Percentiles rank a stretch among this genome's conserved stretches.
These are phyloP conservation scores for Triticum timopheevii DNA, from an alignment of 176 grass and related monocot species.

Conservation along the genomic window DNA sequence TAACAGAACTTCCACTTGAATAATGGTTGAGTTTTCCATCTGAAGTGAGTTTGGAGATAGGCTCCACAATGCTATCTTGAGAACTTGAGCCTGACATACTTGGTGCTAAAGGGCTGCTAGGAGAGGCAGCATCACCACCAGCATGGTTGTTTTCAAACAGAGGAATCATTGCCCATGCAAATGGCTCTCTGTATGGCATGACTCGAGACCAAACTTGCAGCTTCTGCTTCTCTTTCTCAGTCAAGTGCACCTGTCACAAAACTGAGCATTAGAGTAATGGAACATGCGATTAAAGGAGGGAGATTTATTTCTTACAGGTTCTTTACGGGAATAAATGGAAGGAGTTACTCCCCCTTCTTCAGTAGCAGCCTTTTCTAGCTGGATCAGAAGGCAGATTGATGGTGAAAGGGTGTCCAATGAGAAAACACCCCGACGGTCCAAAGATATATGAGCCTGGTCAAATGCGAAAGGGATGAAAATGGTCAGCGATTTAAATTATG, in stretches of 20 bases:
- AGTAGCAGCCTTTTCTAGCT: slow-evolving; percentile 85
- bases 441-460: slow-evolving; percentile 62
- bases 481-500: slow-evolving; percentile 15
- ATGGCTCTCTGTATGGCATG: slow-evolving; percentile 88
- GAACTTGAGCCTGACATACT: slow-evolving; percentile 87
- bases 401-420: slow-evolving; percentile 84
- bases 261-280: slow-evolving; percentile 36
- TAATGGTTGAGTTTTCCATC: slow-evolving; percentile 84
- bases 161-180: slow-evolving; percentile 95
- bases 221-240: slow-evolving; percentile 95
- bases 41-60: slow-evolving; percentile 81
- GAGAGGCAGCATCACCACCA: slow-evolving; percentile 69
- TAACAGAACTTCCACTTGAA: slow-evolving; percentile 90
- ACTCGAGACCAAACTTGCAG: slow-evolving; percentile 97
- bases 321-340: slow-evolving; percentile 98
- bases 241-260: slow-evolving; percentile 74
- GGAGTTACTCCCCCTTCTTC: slow-evolving; percentile 97
- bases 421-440: slow-evolving; percentile 68
- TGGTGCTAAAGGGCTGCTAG: slow-evolving; percentile 77
- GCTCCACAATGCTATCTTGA: slow-evolving; percentile 72
- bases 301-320: slow-evolving; percentile 76
- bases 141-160: slow-evolving; percentile 81
- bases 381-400: slow-evolving; percentile 90
- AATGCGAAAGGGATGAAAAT: slow-evolving; percentile 34
- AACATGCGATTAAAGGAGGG: background rate